These are phyloP conservation scores for Phytopythium ostracodes DNA, from an alignment of 352 stramenopile species.

Conservation along the genomic window DNA sequence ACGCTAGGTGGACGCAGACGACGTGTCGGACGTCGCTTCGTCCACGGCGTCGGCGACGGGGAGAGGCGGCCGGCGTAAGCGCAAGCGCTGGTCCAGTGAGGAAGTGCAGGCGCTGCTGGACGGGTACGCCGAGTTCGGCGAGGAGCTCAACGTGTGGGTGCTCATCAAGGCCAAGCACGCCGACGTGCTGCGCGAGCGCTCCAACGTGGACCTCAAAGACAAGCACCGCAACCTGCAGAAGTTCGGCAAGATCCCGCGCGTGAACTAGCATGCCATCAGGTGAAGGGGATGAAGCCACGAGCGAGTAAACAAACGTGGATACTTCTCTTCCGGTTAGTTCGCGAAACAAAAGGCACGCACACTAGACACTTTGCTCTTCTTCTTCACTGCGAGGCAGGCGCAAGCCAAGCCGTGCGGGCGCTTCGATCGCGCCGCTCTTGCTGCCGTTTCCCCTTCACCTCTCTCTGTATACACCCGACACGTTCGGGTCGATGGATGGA, in stretches of 20 bases:
- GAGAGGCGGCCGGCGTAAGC: conserved; percentile 13
- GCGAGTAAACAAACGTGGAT: not conserved
- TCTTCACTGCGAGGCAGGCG: too few species aligned
- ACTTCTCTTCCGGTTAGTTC: not conserved
- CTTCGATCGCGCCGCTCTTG: not conserved
- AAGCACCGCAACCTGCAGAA: conserved; percentile 78
- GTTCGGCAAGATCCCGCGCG: conserved; percentile 25
- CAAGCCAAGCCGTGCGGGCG: too few species aligned
- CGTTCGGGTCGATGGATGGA: too few species aligned
- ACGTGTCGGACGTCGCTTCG: not conserved
- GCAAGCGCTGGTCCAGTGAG: conserved; percentile 44
- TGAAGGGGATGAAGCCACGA: too few species aligned
- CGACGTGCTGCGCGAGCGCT: conserved; percentile 38
- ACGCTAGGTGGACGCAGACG: not conserved
- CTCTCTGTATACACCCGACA: not conserved
- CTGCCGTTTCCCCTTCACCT: not conserved
- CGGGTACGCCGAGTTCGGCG: conserved; percentile 49
- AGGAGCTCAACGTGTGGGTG: conserved; percentile 55
- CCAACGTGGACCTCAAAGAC: conserved; percentile 81
- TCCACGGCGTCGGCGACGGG: not conserved
- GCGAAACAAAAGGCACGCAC: not conserved
- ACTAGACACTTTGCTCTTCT: not conserved
- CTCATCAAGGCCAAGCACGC: conserved; percentile 61
- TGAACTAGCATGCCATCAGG: too few species aligned
- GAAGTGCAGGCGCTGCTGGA: conserved; percentile 57